phyloP scores from a whole-genome alignment of 139 green algal genomes.

The Chlamydomonas asymmetrica region DNA sequence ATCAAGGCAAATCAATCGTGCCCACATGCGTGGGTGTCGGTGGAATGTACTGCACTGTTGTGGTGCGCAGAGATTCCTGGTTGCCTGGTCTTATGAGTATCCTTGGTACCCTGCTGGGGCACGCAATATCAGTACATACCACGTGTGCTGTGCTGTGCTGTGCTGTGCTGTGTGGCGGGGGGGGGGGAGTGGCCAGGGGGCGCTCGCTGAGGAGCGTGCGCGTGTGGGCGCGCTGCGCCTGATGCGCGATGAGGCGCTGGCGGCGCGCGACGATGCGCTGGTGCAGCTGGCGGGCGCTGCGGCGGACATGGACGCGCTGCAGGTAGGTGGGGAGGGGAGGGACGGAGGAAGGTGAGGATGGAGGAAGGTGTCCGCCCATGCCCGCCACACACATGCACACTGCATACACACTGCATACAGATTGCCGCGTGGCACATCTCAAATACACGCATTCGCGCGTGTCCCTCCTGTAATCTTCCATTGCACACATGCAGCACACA shows the following conservation, averaged over 20 bases:
- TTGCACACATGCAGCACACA: not conserved
- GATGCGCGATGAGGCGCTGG: conserved; percentile 35
- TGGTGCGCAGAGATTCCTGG: no score
- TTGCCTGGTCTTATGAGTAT: no score
- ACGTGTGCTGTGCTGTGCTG: no score
- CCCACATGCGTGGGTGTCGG: no score
- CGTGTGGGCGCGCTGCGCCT: conserved; percentile 10
- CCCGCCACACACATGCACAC: not conserved
- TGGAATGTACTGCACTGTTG: no score
- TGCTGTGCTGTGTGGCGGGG: no score
- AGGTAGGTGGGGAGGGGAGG: conserved; percentile 8
- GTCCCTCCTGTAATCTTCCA: not conserved
- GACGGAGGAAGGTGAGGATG: not conserved
- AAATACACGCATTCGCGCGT: not conserved
- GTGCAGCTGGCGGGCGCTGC: conserved; percentile 47
- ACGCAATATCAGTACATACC: no score
- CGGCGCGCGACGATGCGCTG: conserved; percentile 38
- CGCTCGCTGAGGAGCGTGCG: conserved; percentile 30
- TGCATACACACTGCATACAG: not conserved
- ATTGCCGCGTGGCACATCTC: not conserved
- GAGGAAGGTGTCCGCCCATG: no score
- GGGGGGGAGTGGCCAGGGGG: no score
- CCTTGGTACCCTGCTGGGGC: no score
- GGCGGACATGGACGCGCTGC: conserved; percentile 56
- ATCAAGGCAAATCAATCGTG: no score